Conservation (phyloP, 2,329 filamentous ascomycete species). For the Monilinia fructicola region DNA sequence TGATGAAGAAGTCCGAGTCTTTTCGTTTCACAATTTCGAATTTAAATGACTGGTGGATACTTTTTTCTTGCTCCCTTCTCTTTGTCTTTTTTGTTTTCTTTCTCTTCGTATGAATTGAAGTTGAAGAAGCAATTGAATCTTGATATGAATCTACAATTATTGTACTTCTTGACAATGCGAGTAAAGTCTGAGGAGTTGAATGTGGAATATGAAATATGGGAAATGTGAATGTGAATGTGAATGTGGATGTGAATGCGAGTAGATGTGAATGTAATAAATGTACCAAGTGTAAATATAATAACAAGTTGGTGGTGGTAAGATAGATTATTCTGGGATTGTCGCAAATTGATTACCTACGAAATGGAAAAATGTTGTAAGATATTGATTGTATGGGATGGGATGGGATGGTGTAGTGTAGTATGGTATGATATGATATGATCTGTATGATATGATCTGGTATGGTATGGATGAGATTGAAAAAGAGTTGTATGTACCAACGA, state of each 20-base stretch:
- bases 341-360: conserved; percentile 13
- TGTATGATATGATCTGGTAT: not conserved
- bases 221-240: not conserved
- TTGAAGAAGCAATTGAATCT: not conserved
- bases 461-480: not conserved
- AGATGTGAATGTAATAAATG: not conserved
- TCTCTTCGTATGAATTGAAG: not conserved
- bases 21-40: conserved; percentile 21
- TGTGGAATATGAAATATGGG: too few relatives aligned
- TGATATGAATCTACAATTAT: not conserved
- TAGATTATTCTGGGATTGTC: conserved; percentile 9
- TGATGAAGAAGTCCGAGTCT: not conserved
- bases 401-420: too few relatives aligned
- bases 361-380: not conserved
- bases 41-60: conserved; percentile 17
- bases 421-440: not conserved
- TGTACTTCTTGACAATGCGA: not conserved
- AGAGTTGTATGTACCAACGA: conserved; percentile 8
- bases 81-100: not conserved
- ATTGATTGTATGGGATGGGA: too few relatives aligned
- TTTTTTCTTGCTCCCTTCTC: too few relatives aligned
- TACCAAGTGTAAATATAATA: too few relatives aligned
- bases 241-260: not conserved
- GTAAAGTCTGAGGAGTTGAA: too few relatives aligned
- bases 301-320: not conserved